Evolutionary conservation across 2,329 filamentous ascomycete genomes (phyloP).

Genomic region (Ceratocystis diversiconidia): DNA sequence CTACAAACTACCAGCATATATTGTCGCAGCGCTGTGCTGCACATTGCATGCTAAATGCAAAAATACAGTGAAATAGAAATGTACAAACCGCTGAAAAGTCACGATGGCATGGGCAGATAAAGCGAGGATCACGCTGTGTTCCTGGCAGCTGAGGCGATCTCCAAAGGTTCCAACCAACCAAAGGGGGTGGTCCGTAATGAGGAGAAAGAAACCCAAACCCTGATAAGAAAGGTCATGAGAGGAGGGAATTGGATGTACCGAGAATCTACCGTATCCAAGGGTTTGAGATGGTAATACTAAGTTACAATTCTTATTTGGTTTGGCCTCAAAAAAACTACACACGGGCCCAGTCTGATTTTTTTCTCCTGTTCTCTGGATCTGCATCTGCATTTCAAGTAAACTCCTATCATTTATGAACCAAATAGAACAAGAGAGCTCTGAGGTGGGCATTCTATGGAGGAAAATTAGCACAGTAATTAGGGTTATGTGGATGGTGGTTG

Average conservation of each 20-base stretch:
- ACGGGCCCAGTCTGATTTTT: not conserved
- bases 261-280: not conserved
- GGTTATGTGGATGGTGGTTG: not conserved
- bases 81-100: not conserved
- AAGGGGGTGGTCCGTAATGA: not conserved
- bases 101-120: not conserved
- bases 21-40: not conserved
- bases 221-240: not conserved
- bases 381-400: not conserved
- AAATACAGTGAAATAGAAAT: too few species aligned
- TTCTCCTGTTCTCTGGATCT: not conserved
- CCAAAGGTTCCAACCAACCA: not conserved
- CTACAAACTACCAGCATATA: not conserved
- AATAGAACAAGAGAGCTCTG: not conserved
- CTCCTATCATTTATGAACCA: too few species aligned
- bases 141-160: not conserved
- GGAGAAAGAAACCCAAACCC: not conserved
- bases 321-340: slow-evolving; percentile 5
- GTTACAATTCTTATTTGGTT: not conserved
- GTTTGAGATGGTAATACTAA: not conserved
- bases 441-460: not conserved
- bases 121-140: slow-evolving; percentile 1
- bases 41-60: not conserved
- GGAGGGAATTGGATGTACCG: not conserved
- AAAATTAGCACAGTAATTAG: not conserved